Percentiles rank a stretch among this genome's conserved stretches.
Conservation (phyloP, 345 rosid genomes). For the Leavenworthia alabamica region DNA sequence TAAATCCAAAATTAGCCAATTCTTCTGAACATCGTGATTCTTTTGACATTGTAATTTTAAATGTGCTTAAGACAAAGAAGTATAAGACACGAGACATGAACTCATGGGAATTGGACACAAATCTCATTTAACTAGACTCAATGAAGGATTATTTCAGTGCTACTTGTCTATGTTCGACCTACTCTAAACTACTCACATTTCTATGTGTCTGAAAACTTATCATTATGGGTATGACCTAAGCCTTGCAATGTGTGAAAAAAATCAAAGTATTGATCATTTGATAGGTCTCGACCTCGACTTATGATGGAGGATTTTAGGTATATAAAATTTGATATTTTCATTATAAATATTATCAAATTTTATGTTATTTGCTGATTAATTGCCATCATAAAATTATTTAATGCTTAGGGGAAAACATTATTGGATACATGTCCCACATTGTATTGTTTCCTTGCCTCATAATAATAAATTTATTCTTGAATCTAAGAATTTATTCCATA, state of each 20-base stretch:
- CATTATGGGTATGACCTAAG: not conserved
- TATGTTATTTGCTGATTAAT: not conserved
- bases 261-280: not conserved
- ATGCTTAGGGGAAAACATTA: not conserved
- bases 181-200: not conserved
- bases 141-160: no score
- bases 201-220: not conserved
- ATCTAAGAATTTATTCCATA: slow-evolving; percentile 15
- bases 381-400: not conserved
- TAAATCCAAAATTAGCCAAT: not conserved
- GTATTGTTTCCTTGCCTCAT: not conserved
- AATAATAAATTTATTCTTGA: slow-evolving; percentile 1
- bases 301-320: not conserved
- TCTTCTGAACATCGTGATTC: not conserved
- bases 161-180: no score
- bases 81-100: not conserved
- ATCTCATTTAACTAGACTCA: no score
- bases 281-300: not conserved
- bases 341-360: not conserved
- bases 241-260: not conserved
- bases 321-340: not conserved
- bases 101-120: no score
- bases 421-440: slow-evolving; percentile 13
- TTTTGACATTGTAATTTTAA: no score
- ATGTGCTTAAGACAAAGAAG: not conserved